phyloP scores from a whole-genome alignment of 139 green algal genomes.

The Diplosphaera chodatii region DNA sequence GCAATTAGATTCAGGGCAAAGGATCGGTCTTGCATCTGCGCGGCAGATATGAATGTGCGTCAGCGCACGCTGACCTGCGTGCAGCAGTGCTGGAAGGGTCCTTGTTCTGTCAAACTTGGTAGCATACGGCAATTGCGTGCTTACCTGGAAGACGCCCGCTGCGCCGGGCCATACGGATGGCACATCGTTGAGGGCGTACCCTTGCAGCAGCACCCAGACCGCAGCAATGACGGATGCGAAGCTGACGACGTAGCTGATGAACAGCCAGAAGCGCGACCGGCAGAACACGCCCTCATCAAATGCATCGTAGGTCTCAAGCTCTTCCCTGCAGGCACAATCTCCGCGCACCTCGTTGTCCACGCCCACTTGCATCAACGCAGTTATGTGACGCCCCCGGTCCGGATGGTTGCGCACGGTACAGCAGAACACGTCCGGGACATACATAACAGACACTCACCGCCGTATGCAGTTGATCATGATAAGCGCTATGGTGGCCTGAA shows the following conservation, averaged over 20 bases:
- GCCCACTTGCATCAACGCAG: too few relatives aligned
- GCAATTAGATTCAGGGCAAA: too few relatives aligned
- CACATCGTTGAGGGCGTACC: constrained; percentile 35
- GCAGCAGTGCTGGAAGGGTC: too few relatives aligned
- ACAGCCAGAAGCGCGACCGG: constrained; percentile 74
- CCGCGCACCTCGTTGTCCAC: too few relatives aligned
- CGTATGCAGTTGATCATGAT: constrained; percentile 87
- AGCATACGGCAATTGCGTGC: constrained; percentile 27
- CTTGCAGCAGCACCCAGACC: constrained; percentile 68
- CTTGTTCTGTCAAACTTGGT: too few relatives aligned
- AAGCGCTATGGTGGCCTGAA: constrained; percentile 70
- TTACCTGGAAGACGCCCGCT: constrained; percentile 14
- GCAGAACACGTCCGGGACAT: too few relatives aligned
- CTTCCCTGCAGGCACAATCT: constrained; percentile 35
- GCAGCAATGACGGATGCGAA: constrained; percentile 44
- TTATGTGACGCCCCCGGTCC: too few relatives aligned
- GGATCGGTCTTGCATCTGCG: too few relatives aligned
- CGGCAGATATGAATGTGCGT: too few relatives aligned
- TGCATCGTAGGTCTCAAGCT: constrained; percentile 51
- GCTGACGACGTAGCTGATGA: constrained; percentile 81
- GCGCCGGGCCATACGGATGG: constrained; percentile 16
- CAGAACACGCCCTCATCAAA: constrained; percentile 38
- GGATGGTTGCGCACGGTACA: too few relatives aligned
- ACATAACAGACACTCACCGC: constrained; percentile 20
- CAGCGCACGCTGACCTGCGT: too few relatives aligned